A percentile compares a stretch with the other conserved stretches of the same genome.
phyloP scores from a whole-genome alignment of 2,329 filamentous ascomycete genomes.

The Tolypocladium cylindrosporum region DNA sequence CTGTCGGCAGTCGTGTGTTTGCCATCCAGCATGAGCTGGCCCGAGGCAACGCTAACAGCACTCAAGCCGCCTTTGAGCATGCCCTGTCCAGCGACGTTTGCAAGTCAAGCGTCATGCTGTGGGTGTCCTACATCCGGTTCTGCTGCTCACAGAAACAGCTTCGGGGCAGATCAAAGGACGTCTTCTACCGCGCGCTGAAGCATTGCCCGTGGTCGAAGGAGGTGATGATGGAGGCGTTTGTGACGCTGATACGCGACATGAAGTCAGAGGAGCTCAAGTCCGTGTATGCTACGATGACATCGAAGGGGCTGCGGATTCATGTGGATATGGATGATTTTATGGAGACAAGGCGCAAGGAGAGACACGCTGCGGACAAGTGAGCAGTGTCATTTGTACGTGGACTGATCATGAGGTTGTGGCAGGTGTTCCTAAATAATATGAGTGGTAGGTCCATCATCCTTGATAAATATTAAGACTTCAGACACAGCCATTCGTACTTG shows the following conservation, averaged over 20 bases:
- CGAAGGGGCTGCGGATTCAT: slow-evolving; percentile 40
- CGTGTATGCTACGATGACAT: slow-evolving; percentile 35
- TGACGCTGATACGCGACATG: slow-evolving; percentile 31
- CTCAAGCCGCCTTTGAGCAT: slow-evolving; percentile 41
- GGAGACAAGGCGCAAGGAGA: slow-evolving; percentile 19
- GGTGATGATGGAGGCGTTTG: slow-evolving; percentile 41
- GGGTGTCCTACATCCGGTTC: slow-evolving; percentile 41
- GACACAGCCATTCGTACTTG: too few species aligned
- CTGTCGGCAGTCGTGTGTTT: slow-evolving; percentile 34
- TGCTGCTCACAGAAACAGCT: slow-evolving; percentile 27
- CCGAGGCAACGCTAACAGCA: slow-evolving; percentile 38
- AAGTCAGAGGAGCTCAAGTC: slow-evolving; percentile 36
- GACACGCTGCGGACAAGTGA: not conserved
- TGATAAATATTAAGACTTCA: too few species aligned
- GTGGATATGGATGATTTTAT: slow-evolving; percentile 41
- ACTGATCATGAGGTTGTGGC: not conserved
- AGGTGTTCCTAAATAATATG: not conserved
- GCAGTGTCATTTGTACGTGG: not conserved
- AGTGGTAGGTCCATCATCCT: too few species aligned
- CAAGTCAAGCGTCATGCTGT: slow-evolving; percentile 31
- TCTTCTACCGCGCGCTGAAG: slow-evolving; percentile 36
- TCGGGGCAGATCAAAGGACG: slow-evolving; percentile 31
- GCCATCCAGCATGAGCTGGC: slow-evolving; percentile 40
- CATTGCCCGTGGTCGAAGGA: slow-evolving; percentile 41
- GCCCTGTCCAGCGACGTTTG: slow-evolving; percentile 32